Conservation (phyloP, 176 grass and related monocot species). For the Calamus simplicifolius region DNA sequence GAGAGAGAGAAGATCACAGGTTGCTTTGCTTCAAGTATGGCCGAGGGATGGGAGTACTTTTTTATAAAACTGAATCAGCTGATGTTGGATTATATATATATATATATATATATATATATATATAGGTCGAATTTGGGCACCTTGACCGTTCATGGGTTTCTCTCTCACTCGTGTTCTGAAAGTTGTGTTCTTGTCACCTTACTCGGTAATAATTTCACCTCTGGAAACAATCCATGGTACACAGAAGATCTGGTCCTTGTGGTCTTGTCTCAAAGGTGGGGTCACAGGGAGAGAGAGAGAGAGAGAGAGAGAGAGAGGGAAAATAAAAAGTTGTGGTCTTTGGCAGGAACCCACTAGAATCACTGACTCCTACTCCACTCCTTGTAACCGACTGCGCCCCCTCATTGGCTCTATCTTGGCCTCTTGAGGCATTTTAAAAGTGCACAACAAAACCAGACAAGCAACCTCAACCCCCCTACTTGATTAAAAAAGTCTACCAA, state of each 20-base stretch:
- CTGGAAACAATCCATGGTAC: constrained; percentile 3
- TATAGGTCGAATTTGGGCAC: background rate
- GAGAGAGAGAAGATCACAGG: background rate
- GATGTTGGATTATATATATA: constrained; percentile 14
- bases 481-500: background rate
- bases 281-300: background rate
- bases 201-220: constrained; percentile 7
- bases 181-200: constrained; percentile 3
- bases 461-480: constrained; percentile 1
- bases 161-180: background rate
- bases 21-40: constrained; percentile 11
- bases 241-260: constrained; percentile 4
- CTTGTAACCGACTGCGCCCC: constrained; percentile 6
- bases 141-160: constrained; percentile 24
- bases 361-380: constrained; percentile 20
- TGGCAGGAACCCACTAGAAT: constrained; percentile 12
- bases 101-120: too few species aligned
- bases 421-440: background rate
- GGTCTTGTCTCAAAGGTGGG: background rate
- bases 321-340: constrained; percentile 8
- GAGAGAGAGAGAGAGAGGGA: background rate
- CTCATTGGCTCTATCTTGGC: too few species aligned
- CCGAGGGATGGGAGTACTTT: background rate
- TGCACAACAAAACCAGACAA: constrained; percentile 11
- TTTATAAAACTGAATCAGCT: constrained; percentile 2